These are phyloP conservation scores for Dactylorhiza incarnata DNA, from an alignment of 106 monocot species.

Conservation along the genomic window DNA sequence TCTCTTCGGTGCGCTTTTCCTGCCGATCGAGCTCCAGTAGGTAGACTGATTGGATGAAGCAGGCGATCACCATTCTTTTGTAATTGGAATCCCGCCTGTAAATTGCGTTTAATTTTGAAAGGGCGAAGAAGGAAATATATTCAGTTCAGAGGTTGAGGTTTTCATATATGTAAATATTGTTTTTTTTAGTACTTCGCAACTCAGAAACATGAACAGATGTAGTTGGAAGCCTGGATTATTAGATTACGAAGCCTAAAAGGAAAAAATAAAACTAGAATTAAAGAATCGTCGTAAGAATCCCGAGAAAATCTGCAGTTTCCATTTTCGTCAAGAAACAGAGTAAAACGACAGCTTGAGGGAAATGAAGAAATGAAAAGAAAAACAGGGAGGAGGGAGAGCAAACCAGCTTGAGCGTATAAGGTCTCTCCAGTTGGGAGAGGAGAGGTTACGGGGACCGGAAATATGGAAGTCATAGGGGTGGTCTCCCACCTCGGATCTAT, in stretches of 20 bases:
- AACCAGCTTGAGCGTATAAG: conserved; percentile 29
- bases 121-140: not conserved
- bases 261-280: not conserved
- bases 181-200: not conserved
- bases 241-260: not conserved
- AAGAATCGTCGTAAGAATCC: not conserved
- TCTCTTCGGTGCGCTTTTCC: conserved; percentile 12
- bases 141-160: not conserved
- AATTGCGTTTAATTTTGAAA: not conserved
- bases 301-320: not conserved
- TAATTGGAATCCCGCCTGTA: conserved; percentile 24
- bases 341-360: not conserved
- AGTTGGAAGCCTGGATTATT: not conserved
- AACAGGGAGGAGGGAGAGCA: not conserved
- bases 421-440: conserved; percentile 26
- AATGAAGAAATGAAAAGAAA: not conserved
- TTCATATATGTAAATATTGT: not conserved
- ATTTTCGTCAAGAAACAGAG: not conserved
- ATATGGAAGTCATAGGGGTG: conserved; percentile 30
- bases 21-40: conserved; percentile 25
- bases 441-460: conserved; percentile 26
- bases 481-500: not conserved
- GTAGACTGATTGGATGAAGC: conserved; percentile 28
- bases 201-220: not conserved
- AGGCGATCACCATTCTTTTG: conserved; percentile 26